Base-by-base conservation (phyloP, 1,139 yeast species). In the Kodamaea sp. region DNA sequence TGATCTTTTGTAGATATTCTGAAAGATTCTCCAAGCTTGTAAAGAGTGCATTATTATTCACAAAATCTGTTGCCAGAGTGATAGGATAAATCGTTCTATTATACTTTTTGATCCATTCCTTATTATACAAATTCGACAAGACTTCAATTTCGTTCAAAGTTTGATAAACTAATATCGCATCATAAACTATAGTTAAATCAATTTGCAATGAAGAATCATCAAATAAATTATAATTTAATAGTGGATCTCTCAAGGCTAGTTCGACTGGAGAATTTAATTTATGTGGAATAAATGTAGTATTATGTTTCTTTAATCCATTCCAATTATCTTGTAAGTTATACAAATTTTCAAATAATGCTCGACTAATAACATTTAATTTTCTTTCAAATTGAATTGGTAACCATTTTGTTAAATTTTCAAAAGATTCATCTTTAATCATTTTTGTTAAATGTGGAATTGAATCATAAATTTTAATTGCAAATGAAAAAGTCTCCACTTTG, bases 241-340 rank as follows among this genome's bases (percentile, higher is more conserved):
- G 62, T 0, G 83, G 73, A 42, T 79, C 81, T 49, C 95, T 68
- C 58, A 84, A 69, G 5, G 89, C 78, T 9, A 80, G 61, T 58
- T 90, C 97, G 6, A 89, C 87, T 0, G 96, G 88, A 0, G 96
- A 85, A 56, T 89, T 89, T 46, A 90, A 76, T 52, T 83, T 82
- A 57, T 79, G 89, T 12, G 76, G 71, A 8, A 69, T 61, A 41
- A 85, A 71, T 12, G 75, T 55, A 4, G 39, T 32, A 41, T 48
- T 65, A 47, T 22, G 57, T 45, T 72, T 49, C 55, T 70, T 42
- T 46, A 53, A 42, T 55, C 49, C 40, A 20, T 58, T 67, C 95
- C 95, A 87, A 31, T 69, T 65, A 6, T 66, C 65, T 38, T 83
- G 79, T 36, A 88, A 71, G 7, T 65, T 63, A 22, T 67, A 69